Conservation (phyloP, 345 rosid genomes). For the Iberis pinnata region DNA sequence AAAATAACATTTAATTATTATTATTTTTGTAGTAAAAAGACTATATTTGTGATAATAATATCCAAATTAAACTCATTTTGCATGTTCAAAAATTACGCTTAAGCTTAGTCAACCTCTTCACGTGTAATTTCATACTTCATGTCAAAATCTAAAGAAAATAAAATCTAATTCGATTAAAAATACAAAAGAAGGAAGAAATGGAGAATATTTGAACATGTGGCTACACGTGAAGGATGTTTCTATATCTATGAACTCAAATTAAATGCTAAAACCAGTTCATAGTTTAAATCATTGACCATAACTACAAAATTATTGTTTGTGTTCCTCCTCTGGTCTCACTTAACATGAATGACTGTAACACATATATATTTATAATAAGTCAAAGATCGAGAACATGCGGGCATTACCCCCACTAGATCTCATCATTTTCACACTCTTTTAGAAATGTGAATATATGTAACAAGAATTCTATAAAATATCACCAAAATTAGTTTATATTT, state of each 20-base stretch:
- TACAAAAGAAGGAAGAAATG: slow-evolving; percentile 14
- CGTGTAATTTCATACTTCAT: neutral
- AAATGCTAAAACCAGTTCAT: slow-evolving; percentile 11
- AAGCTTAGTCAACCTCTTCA: neutral
- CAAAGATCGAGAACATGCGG: too few species aligned
- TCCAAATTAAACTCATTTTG: neutral
- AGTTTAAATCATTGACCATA: slow-evolving; percentile 21
- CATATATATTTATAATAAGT: neutral
- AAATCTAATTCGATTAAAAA: slow-evolving; percentile 1
- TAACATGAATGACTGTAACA: slow-evolving; percentile 18
- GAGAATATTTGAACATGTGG: slow-evolving; percentile 20
- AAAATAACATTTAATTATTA: too few species aligned
- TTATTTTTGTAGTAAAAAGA: too few species aligned
- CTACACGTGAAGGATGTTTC: slow-evolving; percentile 28
- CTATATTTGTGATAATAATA: neutral
- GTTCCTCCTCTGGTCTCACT: neutral
- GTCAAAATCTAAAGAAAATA: slow-evolving; percentile 4
- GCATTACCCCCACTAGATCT: too few species aligned
- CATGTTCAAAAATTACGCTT: neutral
- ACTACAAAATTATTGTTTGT: slow-evolving; percentile 12
- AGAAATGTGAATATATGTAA: too few species aligned
- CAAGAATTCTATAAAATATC: neutral
- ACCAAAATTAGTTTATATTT: too few species aligned
- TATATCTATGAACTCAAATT: slow-evolving; percentile 9
- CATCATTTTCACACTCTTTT: too few species aligned